phyloP scores from a whole-genome alignment of 768 basidiomycete species.

The Pulveroboletus sp. region DNA sequence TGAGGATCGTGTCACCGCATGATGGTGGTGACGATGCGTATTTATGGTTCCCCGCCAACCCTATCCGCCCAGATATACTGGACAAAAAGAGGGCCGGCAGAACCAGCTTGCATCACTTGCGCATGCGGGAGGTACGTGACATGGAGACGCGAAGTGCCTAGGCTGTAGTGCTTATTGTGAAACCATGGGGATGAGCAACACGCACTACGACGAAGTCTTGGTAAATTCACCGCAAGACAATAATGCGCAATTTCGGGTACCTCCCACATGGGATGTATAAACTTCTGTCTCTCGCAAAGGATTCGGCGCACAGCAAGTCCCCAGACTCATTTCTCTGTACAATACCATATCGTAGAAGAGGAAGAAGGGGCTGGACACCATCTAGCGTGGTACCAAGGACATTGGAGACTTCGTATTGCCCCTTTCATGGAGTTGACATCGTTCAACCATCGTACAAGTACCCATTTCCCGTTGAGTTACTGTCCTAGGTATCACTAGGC shows the following conservation, averaged over 20 bases:
- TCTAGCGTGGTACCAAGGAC: too few species aligned
- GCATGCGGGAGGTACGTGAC: conserved; percentile 14
- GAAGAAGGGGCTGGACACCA: too few species aligned
- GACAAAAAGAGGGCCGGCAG: conserved; percentile 19
- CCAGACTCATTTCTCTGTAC: too few species aligned
- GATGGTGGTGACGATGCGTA: conserved; percentile 4
- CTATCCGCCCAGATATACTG: background rate
- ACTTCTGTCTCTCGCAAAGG: too few species aligned
- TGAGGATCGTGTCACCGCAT: conserved; percentile 8
- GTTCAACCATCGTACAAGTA: background rate
- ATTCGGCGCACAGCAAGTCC: too few species aligned
- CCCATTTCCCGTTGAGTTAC: background rate
- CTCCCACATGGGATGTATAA: too few species aligned
- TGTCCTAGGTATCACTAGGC: background rate
- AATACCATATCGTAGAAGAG: too few species aligned
- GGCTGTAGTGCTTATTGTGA: conserved; percentile 24
- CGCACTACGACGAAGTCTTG: background rate
- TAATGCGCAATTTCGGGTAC: too few species aligned
- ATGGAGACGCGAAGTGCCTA: conserved; percentile 15
- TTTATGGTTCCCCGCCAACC: conserved; percentile 20
- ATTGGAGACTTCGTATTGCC: too few species aligned
- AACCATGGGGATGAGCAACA: conserved; percentile 24
- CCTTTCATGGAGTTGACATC: too few species aligned
- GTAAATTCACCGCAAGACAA: conserved; percentile 19
- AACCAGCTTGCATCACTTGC: too few species aligned